Evolutionary conservation across 1,284 basidiomycete species (phyloP).

Genomic region (Austroboletus novae-zelandiae): DNA sequence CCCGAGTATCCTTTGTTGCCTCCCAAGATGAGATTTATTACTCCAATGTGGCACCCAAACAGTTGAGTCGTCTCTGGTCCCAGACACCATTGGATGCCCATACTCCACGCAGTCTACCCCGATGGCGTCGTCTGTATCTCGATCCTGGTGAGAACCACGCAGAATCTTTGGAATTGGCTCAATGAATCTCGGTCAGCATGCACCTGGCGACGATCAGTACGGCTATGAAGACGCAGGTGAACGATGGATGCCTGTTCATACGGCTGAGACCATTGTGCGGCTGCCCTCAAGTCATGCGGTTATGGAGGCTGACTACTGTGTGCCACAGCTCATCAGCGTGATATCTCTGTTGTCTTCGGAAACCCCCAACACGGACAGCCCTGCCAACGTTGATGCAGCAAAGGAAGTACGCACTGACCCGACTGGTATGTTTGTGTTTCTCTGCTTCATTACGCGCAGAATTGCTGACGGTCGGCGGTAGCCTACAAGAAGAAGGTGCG

Average conservation of each 20-base stretch:
- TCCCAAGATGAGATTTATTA: slow-evolving; percentile 94
- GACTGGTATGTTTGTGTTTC: slow-evolving; percentile 44
- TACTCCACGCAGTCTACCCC: slow-evolving; percentile 67
- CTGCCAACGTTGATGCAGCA: slow-evolving; percentile 96
- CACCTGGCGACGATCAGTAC: slow-evolving; percentile 96
- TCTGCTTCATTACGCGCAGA: neutral
- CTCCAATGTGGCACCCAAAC: slow-evolving; percentile 99
- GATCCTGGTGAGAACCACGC: slow-evolving; percentile 69
- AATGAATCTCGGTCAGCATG: slow-evolving; percentile 57
- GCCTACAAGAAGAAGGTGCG: slow-evolving; percentile 94
- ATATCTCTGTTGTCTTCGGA: slow-evolving; percentile 95
- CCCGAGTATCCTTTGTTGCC: slow-evolving; percentile 88
- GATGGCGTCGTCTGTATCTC: slow-evolving; percentile 95
- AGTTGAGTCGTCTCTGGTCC: slow-evolving; percentile 50
- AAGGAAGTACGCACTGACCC: slow-evolving; percentile 83
- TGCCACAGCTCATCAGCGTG: slow-evolving; percentile 83
- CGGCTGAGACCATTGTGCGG: slow-evolving; percentile 94
- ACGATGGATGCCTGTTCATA: slow-evolving; percentile 97
- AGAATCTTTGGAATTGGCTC: neutral
- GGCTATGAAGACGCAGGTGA: slow-evolving; percentile 98
- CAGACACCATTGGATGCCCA: slow-evolving; percentile 5
- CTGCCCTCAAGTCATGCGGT: neutral
- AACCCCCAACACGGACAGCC: slow-evolving; percentile 90
- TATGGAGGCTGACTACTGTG: slow-evolving; percentile 6
- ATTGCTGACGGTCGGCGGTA: slow-evolving; percentile 23